These are phyloP conservation scores for Penicillium mononematosum DNA, from an alignment of 495 filamentous ascomycete genomes.

Conservation along the genomic window DNA sequence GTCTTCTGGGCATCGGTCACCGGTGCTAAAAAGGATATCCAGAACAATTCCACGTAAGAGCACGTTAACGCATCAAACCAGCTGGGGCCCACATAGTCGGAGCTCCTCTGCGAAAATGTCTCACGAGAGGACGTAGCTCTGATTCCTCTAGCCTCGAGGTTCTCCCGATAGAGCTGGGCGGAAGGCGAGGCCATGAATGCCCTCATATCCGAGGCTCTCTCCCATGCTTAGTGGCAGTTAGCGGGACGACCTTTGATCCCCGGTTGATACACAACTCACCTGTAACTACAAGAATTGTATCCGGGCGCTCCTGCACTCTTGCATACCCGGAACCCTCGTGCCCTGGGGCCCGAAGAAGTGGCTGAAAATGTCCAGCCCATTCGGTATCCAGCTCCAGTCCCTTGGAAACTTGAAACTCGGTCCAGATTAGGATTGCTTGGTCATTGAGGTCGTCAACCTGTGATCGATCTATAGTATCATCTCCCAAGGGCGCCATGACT, in stretches of 20 bases:
- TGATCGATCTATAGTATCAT: constrained; percentile 1
- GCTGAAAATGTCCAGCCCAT: constrained; percentile 13
- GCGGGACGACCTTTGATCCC: neutral
- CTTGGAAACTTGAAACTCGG: constrained; percentile 6
- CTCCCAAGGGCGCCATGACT: neutral
- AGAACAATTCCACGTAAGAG: constrained; percentile 15
- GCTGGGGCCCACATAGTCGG: neutral
- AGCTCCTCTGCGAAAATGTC: neutral
- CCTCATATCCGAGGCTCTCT: constrained; percentile 5
- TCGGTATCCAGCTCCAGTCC: constrained; percentile 5
- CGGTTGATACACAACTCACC: constrained; percentile 1
- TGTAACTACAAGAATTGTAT: constrained; percentile 14
- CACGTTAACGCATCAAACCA: neutral
- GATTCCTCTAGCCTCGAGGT: constrained; percentile 1
- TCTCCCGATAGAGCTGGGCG: constrained; percentile 16
- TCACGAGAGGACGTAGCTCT: constrained; percentile 1
- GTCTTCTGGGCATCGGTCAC: constrained; percentile 7
- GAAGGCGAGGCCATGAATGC: constrained; percentile 15
- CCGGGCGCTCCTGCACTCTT: constrained; percentile 5
- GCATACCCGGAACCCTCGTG: constrained; percentile 13
- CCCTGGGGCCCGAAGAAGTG: constrained; percentile 10
- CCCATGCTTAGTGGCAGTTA: constrained; percentile 11
- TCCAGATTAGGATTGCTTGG: constrained; percentile 5
- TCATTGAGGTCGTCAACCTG: constrained; percentile 4
- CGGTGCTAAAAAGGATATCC: constrained; percentile 14